phyloP scores from a whole-genome alignment of 495 filamentous ascomycete species.

The Cladorrhinum samala region DNA sequence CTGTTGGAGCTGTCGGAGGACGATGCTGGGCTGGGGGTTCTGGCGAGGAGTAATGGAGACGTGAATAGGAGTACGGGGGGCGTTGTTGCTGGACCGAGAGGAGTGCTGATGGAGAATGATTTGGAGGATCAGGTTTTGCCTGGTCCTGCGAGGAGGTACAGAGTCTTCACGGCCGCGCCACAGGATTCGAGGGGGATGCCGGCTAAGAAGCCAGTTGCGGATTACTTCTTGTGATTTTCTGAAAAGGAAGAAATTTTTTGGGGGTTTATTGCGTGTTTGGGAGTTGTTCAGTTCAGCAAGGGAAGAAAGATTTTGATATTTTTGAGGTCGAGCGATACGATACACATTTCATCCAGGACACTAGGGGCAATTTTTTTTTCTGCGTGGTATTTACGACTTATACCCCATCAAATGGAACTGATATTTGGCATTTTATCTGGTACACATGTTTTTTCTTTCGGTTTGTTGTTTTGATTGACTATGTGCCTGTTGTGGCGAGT shows the following conservation, averaged over 20 bases:
- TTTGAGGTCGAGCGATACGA: no score
- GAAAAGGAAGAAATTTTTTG: neutral
- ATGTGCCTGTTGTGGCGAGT: neutral
- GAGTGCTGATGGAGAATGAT: slow-evolving; percentile 40
- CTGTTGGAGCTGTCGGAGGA: slow-evolving; percentile 92
- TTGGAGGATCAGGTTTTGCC: slow-evolving; percentile 31
- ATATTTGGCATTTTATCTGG: no score
- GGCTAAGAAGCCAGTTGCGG: slow-evolving; percentile 95
- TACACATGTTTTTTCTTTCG: neutral
- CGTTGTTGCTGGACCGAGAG: slow-evolving; percentile 15
- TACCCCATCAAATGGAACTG: no score
- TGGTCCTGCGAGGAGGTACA: slow-evolving; percentile 84
- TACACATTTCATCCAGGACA: no score
- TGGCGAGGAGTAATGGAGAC: slow-evolving; percentile 76
- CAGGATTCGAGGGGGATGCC: slow-evolving; percentile 97
- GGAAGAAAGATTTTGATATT: no score
- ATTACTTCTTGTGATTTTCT: slow-evolving; percentile 73
- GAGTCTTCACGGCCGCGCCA: slow-evolving; percentile 94
- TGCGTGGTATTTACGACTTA: neutral
- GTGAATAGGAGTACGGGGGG: slow-evolving; percentile 47
- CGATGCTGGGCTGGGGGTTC: slow-evolving; percentile 63
- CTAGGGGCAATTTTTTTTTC: neutral
- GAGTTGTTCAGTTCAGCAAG: no score
- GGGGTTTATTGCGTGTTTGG: slow-evolving; percentile 3
- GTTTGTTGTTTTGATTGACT: no score